Conservation (phyloP, 176 grass and related monocot species). For the Carex myosuroides region DNA sequence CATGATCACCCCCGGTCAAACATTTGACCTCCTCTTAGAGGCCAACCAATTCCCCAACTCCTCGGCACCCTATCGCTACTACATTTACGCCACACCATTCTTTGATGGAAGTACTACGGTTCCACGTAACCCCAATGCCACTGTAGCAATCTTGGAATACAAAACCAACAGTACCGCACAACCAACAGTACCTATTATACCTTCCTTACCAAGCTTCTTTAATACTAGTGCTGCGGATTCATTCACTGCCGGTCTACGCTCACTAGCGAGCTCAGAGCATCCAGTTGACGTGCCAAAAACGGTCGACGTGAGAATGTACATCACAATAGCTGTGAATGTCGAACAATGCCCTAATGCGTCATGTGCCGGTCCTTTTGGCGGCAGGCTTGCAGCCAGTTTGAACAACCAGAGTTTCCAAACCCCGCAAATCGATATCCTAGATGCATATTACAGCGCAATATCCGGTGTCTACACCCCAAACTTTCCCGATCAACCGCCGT, state of each 20-base stretch:
- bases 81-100: constrained; percentile 22
- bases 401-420: constrained; percentile 50
- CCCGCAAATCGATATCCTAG: constrained; percentile 14
- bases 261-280: not conserved
- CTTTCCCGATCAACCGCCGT: constrained; percentile 23
- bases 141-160: constrained; percentile 28
- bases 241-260: constrained; percentile 45
- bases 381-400: constrained; percentile 39
- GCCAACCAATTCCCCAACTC: constrained; percentile 31
- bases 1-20: constrained; percentile 35
- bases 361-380: constrained; percentile 14
- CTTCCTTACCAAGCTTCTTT: constrained; percentile 16
- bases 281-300: constrained; percentile 30
- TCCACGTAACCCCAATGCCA: not conserved
- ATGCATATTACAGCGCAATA: constrained; percentile 31
- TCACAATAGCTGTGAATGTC: constrained; percentile 15
- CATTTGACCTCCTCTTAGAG: constrained; percentile 34
- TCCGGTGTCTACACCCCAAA: constrained; percentile 17
- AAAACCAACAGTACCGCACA: not conserved
- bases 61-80: constrained; percentile 3
- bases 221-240: constrained; percentile 32
- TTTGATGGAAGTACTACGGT: not conserved
- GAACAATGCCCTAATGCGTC: not conserved
- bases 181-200: not conserved
- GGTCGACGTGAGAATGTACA: constrained; percentile 25